These are phyloP conservation scores for Lumnitzera littorea DNA, from an alignment of 345 rosid species.

Conservation along the genomic window DNA sequence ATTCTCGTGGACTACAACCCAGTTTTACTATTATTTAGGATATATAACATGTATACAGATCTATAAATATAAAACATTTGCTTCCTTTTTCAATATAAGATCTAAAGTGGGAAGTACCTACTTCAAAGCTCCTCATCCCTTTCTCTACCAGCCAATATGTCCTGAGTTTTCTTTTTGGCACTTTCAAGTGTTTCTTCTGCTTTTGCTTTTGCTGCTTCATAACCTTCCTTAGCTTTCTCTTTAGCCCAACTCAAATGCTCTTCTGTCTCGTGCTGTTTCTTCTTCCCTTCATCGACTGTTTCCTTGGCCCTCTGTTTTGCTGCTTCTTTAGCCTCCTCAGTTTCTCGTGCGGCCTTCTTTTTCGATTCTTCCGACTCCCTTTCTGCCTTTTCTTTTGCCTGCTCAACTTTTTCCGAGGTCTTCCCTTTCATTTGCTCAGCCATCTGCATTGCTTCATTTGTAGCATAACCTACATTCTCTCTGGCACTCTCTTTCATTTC, in stretches of 20 bases:
- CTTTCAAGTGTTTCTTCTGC: constrained; percentile 13
- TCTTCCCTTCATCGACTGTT: constrained; percentile 10
- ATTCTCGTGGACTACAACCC: too few species aligned
- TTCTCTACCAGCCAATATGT: constrained; percentile 1
- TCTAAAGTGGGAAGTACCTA: neutral
- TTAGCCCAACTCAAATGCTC: constrained; percentile 25
- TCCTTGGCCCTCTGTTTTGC: constrained; percentile 8
- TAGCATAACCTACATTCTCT: constrained; percentile 19
- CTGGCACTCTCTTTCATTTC: neutral
- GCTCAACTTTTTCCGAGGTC: constrained; percentile 16
- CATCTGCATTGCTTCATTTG: constrained; percentile 16
- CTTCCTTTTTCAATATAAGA: neutral
- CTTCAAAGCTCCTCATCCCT: constrained; percentile 22
- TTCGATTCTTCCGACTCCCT: constrained; percentile 3
- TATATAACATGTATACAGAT: too few species aligned
- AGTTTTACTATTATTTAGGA: too few species aligned
- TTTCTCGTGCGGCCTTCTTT: constrained; percentile 1
- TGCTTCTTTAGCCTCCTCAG: constrained; percentile 17
- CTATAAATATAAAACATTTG: too few species aligned
- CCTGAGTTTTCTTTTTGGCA: constrained; percentile 14
- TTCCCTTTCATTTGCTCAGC: constrained; percentile 16
- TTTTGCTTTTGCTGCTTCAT: constrained; percentile 20
- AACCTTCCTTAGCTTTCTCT: constrained; percentile 25
- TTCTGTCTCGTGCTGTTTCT: constrained; percentile 11
- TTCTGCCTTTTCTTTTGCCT: constrained; percentile 12